Percentiles rank a stretch among this genome's conserved stretches.
These are phyloP conservation scores for Phytopythium kandeliae DNA, from an alignment of 352 stramenopile genomes.

Conservation along the genomic window DNA sequence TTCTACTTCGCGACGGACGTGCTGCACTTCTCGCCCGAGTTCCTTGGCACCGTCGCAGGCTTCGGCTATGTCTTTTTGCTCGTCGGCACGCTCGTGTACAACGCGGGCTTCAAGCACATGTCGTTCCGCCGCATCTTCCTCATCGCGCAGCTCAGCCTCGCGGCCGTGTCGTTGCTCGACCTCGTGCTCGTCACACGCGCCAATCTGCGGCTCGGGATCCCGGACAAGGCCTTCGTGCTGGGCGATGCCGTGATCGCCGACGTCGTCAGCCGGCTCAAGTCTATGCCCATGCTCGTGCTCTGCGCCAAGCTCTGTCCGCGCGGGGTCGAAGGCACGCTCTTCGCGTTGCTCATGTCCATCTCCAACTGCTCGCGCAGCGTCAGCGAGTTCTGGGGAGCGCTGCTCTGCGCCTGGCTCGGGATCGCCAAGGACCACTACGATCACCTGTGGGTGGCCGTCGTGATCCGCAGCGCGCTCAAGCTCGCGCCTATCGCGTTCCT, in stretches of 20 bases:
- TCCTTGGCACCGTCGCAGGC: slow-evolving; percentile 86
- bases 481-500: slow-evolving; percentile 90
- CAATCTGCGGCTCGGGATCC: slow-evolving; percentile 91
- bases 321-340: slow-evolving; percentile 95
- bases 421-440: slow-evolving; percentile 91
- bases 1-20: slow-evolving; percentile 97
- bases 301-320: slow-evolving; percentile 93
- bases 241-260: slow-evolving; percentile 91
- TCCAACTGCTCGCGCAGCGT: slow-evolving; percentile 94
- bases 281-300: slow-evolving; percentile 94
- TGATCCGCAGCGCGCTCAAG: slow-evolving; percentile 89
- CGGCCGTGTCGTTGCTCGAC: slow-evolving; percentile 67
- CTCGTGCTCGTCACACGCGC: slow-evolving; percentile 89
- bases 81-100: slow-evolving; percentile 79
- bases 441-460: slow-evolving; percentile 87
- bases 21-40: slow-evolving; percentile 93
- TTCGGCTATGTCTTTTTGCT: slow-evolving; percentile 80
- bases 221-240: slow-evolving; percentile 94
- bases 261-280: slow-evolving; percentile 77
- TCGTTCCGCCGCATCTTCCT: slow-evolving; percentile 93
- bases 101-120: slow-evolving; percentile 85
- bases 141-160: slow-evolving; percentile 74
- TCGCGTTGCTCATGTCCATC: slow-evolving; percentile 96
- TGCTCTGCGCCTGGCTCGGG: slow-evolving; percentile 84
- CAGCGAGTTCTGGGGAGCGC: slow-evolving; percentile 90